phyloP scores from a whole-genome alignment of 176 grass and related monocot genomes.

The Phyllostachys edulis region DNA sequence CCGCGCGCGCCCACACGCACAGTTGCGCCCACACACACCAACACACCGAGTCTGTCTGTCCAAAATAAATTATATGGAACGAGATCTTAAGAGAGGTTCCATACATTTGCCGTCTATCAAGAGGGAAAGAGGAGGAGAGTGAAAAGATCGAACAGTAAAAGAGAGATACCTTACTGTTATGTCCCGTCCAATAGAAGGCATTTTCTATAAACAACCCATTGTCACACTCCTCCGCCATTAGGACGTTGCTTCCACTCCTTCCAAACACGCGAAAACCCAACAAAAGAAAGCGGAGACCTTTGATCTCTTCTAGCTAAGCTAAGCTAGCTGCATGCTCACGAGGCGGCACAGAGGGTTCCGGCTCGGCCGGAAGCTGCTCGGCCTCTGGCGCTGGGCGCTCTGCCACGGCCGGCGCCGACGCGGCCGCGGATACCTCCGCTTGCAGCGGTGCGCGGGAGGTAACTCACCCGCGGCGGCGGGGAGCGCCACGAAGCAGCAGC shows the following conservation, averaged over 20 bases:
- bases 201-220: slow-evolving; percentile 20
- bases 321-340: slow-evolving; percentile 1
- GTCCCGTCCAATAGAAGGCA: too few species aligned
- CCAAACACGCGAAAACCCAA: neutral
- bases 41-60: neutral
- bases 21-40: neutral
- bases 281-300: neutral
- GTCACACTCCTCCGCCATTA: neutral
- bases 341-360: slow-evolving; percentile 69
- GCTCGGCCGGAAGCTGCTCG: slow-evolving; percentile 73
- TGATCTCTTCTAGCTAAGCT: neutral
- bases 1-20: neutral
- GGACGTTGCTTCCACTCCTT: neutral
- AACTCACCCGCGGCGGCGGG: neutral
- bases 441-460: neutral
- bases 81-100: too few species aligned
- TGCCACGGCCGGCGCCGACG: slow-evolving; percentile 38
- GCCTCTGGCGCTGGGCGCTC: slow-evolving; percentile 54
- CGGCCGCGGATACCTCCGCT: slow-evolving; percentile 40
- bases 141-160: too few species aligned
- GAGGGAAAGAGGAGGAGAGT: too few species aligned
- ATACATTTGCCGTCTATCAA: too few species aligned
- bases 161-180: too few species aligned
- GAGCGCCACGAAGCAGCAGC: neutral
- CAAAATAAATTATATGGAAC: too few species aligned